A percentile compares a stretch with the other conserved stretches of the same genome.
These are phyloP conservation scores for Chlamydomonas sphaeroides DNA, from an alignment of 139 green algal species.

Conservation along the genomic window DNA sequence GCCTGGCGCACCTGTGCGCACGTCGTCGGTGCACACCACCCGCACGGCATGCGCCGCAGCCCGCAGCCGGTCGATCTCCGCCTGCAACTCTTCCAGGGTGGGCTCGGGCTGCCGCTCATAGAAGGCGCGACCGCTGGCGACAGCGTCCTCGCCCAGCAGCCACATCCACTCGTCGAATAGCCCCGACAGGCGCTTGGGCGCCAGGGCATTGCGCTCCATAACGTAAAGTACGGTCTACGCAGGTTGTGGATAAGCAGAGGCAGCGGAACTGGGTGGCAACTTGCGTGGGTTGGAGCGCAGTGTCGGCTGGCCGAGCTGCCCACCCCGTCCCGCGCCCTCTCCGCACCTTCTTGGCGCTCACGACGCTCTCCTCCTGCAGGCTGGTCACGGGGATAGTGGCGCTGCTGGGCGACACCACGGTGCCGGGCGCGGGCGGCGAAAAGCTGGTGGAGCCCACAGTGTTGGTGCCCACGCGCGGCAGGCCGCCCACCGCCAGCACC, in stretches of 20 bases:
- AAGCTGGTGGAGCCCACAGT: conserved; percentile 30
- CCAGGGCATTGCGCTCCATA: conserved; percentile 57
- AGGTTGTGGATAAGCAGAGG: too few relatives aligned
- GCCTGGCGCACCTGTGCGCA: conserved; percentile 59
- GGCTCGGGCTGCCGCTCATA: conserved; percentile 28
- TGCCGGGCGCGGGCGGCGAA: conserved; percentile 26
- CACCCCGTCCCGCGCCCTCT: too few relatives aligned
- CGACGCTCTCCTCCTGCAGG: conserved; percentile 59
- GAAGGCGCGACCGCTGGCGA: conserved; percentile 41
- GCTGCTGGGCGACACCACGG: conserved; percentile 19
- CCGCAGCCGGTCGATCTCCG: conserved; percentile 63
- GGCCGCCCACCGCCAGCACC: conserved; percentile 55
- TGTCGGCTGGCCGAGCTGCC: too few relatives aligned
- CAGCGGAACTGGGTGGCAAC: too few relatives aligned
- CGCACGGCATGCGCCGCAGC: conserved; percentile 54
- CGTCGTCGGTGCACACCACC: conserved; percentile 59
- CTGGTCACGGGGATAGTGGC: conserved; percentile 56
- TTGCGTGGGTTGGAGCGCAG: too few relatives aligned
- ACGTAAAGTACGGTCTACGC: conserved; percentile 55
- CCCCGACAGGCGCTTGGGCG: conserved; percentile 58
- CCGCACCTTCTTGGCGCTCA: conserved; percentile 47
- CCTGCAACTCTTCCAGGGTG: conserved; percentile 59
- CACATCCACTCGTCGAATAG: conserved; percentile 69
- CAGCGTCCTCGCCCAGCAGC: conserved; percentile 53
- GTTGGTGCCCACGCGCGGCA: conserved; percentile 62